These are phyloP conservation scores for Wickerhamomyces hampshirensis DNA, from an alignment of 805 yeast species.

Conservation along the genomic window DNA sequence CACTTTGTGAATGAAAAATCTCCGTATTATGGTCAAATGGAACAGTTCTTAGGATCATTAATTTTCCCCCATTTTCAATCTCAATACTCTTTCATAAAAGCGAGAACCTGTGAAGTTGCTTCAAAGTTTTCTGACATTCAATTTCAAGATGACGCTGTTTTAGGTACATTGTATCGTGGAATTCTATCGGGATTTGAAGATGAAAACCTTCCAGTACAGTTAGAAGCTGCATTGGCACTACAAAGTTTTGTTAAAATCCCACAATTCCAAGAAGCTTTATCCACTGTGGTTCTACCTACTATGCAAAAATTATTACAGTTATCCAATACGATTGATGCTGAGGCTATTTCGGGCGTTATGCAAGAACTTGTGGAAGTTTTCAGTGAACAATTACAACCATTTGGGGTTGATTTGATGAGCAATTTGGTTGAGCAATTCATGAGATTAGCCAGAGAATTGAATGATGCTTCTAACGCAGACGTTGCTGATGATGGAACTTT, in stretches of 20 bases:
- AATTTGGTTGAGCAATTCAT: slow-evolving; percentile 71
- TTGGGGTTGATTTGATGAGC: slow-evolving; percentile 64
- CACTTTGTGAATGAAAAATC: slow-evolving; percentile 50
- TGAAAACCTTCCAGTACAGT: slow-evolving; percentile 62
- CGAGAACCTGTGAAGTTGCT: slow-evolving; percentile 65
- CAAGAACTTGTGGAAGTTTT: slow-evolving; percentile 92
- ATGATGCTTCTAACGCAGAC: slow-evolving; percentile 51
- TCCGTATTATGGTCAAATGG: slow-evolving; percentile 60
- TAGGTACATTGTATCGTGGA: slow-evolving; percentile 41
- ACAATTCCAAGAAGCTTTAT: slow-evolving; percentile 63
- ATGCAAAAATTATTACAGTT: slow-evolving; percentile 75
- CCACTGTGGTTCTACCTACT: slow-evolving; percentile 66
- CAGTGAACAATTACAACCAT: slow-evolving; percentile 86
- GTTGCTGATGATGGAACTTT: slow-evolving; percentile 31
- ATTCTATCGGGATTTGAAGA: slow-evolving; percentile 37
- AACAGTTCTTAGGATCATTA: slow-evolving; percentile 53
- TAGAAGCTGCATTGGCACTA: slow-evolving; percentile 80
- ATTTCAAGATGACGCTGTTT: slow-evolving; percentile 36
- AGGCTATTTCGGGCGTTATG: slow-evolving; percentile 83
- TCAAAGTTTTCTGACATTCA: slow-evolving; percentile 61
- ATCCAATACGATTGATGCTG: slow-evolving; percentile 81
- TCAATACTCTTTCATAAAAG: slow-evolving; percentile 61
- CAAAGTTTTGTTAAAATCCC: slow-evolving; percentile 69
- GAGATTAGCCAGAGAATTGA: slow-evolving; percentile 60
- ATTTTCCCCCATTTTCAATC: slow-evolving; percentile 72